Evolutionary conservation across 768 basidiomycete species (phyloP), one percentile per base, ranked within the genome.

Genomic region (Brasilioporus rufonigricans): DNA sequence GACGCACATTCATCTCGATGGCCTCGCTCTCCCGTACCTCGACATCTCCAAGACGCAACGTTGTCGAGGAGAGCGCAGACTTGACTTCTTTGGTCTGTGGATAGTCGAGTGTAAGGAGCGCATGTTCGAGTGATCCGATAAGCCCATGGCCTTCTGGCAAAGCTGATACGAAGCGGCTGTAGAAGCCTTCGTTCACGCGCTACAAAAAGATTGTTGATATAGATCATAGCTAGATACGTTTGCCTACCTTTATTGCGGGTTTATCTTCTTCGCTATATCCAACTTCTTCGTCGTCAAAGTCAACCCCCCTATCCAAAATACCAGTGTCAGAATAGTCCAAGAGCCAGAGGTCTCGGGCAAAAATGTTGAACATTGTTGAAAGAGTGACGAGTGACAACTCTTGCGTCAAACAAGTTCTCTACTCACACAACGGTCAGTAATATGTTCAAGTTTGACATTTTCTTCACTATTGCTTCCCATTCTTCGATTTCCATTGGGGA

Each of bases 161-260:
- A 1, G 71, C 60, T 0, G 66, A 59, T 26, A 70, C 67, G 55
- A 89, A 65, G 24, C 71, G 73, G 49, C 74, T 68, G 71, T 81
- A 93, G 66, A 94, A 93, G 26, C 65, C 59, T 73, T 98, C 95
- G 64, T 95, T 93, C 40, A 72, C 76, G 18, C 79, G 75, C 90
- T 94, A 65, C 23, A 6, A 24, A 1, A 6, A 54, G 50, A 12
- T 29, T 33, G 50, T 51, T 39, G 13, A 35, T 31, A 19, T 10
- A 21, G 26, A 39, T 11, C 5, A 48, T n/a, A 24, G 31, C 21
- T 57, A 6, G 18, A 18, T 29, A 43, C 26, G 24, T 36, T 36
- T 38, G 12, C 55, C n/a, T 58, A 92, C 95, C 81, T 96, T 96
- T 48, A 84, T 80, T 5, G 75, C 53, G 7, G 82, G 76, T 67